Evolutionary conservation across 306 rosid species (phyloP), one percentile per base, ranked within the genome.

Genomic region (Casuarina glauca): DNA sequence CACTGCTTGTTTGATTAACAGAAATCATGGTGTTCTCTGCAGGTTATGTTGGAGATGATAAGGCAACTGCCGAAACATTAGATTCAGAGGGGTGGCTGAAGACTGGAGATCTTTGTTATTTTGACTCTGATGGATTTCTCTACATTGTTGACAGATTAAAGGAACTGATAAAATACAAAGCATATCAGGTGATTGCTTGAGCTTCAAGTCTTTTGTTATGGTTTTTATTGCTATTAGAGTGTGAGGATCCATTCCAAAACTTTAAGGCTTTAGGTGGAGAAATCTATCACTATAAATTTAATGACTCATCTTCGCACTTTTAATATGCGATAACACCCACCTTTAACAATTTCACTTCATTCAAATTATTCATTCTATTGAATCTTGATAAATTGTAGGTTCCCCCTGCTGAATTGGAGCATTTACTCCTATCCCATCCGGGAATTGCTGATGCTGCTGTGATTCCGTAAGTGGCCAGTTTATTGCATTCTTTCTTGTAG

Each of bases 111-210:
- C 97, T 95, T 72, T 95, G 97, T 77, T 89, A 86, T 80, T 95
- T 95, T 80, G 97, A 95, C 76, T 88, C 93, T n/a, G 86, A 88
- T 44, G 97, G 98, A 36, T 91, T 73, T 78, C 86, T 95, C 43
- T 92, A 77, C 82, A 85, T 95, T 32, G 93, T 95, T 35, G 98
- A 92, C 79, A 88, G 97, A 55, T 81, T 95, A 38, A 95, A 95
- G 87, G 98, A 95, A 75, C 84, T 95, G 90, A 95, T 95, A 74
- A 91, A 95, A 81, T 95, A 92, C 89, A 95, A 92, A 79, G 98
- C 84, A 41, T 92, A 91, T 91, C 97, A 93, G 93, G 97, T 95
- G 80, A 89, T 44, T 57, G 58, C 6, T 62, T 42, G 41, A 74
- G 54, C 46, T 20, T 2, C 13, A 43, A 13, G 17, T 6, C 7